Base-by-base conservation (phyloP, 179 eudicot species). In the Pouteria campechiana region DNA sequence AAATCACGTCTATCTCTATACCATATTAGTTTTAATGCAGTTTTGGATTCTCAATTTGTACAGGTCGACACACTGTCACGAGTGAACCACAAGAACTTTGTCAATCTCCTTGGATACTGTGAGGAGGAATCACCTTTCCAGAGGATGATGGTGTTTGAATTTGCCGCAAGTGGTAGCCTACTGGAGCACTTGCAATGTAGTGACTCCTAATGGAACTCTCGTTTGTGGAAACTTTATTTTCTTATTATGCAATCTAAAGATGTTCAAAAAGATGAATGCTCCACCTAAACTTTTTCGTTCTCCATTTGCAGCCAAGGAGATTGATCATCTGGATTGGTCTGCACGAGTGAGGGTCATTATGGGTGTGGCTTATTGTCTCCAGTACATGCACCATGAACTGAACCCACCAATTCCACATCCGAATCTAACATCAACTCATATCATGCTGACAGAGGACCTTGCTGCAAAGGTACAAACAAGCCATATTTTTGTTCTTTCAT, bases 161-260 rank as follows among this genome's bases (percentile, higher is more conserved):
- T 84, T 63, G 97, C 95, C n/a, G 87, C 97, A 32, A 88, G 81
- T 38, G 94, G 95, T 52, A 83, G 87, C 3, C 77, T 88, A 11
- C 84, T 68, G 27, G 97, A 88, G 71, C 95, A 88, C 67, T 70
- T 84, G 27, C 97, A 88, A n/a, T n/a, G n/a, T n/a, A n/a, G n/a
- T n/a, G n/a, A n/a, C n/a, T 50, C 95, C 97, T 41, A 80, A 76
- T 49, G 97, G 97, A 52, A 84, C 93, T 17, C 82, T 88, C 19
- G 84, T 78, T 54, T 34, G 15, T 17, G 15, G 4, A 23, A 9
- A 16, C 17, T 22, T 19, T 6, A 11, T 18, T 17, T 5, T 16
- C 4, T 18, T 3, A 12, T 44, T 43, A 7, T 17, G 8, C 18
- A 15, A 14, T 43, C 13, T 23, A 32, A 7, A 7, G 41, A 33